Conservation (phyloP, 768 basidiomycete genomes). For the Hemileccinum rubropunctum region DNA sequence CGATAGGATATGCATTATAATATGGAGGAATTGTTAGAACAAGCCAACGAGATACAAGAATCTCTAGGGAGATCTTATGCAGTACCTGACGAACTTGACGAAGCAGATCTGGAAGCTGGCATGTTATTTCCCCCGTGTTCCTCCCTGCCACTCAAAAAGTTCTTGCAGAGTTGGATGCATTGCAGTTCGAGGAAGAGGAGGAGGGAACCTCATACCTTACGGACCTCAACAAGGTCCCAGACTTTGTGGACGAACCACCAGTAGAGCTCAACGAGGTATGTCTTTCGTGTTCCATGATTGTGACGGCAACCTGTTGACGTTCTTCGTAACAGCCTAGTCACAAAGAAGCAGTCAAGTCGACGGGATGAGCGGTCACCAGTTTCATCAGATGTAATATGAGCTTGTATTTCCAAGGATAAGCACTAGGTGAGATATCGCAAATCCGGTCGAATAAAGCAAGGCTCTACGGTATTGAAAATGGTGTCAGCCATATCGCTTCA, state of each 20-base stretch:
- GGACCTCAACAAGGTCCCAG: constrained; percentile 84
- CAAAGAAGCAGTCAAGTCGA: constrained; percentile 58
- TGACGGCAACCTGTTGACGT: background rate
- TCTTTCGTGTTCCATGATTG: background rate
- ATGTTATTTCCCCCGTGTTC: constrained; percentile 18
- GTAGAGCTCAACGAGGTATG: constrained; percentile 63
- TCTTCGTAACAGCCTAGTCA: constrained; percentile 36
- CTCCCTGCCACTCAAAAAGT: constrained; percentile 1
- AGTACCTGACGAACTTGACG: constrained; percentile 96
- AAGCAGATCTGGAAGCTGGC: constrained; percentile 97
- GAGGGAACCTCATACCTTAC: constrained; percentile 87
- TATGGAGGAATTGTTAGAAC: constrained; percentile 96
- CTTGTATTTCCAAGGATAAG: constrained; percentile 15
- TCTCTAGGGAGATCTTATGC: constrained; percentile 90
- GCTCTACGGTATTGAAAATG: background rate
- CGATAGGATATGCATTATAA: constrained; percentile 92
- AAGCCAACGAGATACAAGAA: constrained; percentile 98
- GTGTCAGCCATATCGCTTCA: constrained; percentile 62
- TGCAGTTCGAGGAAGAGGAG: constrained; percentile 89
- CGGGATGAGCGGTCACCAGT: constrained; percentile 26
- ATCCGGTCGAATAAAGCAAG: background rate
- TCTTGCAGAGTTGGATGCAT: constrained; percentile 81
- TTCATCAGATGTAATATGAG: constrained; percentile 4
- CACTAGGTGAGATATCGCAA: background rate
- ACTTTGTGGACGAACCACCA: constrained; percentile 89